A percentile compares a stretch with the other conserved stretches of the same genome.
These are phyloP conservation scores for Urtica urens DNA, from an alignment of 306 rosid species.

Conservation along the genomic window DNA sequence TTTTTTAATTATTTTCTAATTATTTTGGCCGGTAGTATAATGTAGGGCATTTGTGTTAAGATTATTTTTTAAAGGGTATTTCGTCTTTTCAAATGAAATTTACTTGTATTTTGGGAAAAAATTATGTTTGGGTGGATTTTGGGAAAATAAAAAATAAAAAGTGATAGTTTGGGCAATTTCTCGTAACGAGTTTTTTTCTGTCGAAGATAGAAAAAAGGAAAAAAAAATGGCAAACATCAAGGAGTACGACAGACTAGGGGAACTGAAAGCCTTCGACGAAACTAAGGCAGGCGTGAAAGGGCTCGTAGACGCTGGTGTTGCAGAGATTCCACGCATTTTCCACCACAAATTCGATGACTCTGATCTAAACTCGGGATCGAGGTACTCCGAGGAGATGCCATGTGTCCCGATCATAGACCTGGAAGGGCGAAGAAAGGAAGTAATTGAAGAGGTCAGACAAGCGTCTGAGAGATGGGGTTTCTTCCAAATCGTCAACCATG, in stretches of 20 bases:
- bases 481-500: constrained; percentile 35
- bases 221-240: not conserved
- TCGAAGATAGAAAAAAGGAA: too few relatives aligned
- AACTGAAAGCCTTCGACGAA: constrained; percentile 10
- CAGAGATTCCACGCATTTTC: constrained; percentile 18
- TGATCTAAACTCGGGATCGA: not conserved
- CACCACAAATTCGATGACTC: not conserved
- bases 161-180: too few relatives aligned
- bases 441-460: constrained; percentile 13
- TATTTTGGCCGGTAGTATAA: too few relatives aligned
- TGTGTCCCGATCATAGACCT: constrained; percentile 37
- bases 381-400: not conserved
- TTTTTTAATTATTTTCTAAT: too few relatives aligned
- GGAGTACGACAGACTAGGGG: constrained; percentile 11
- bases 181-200: too few relatives aligned
- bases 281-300: constrained; percentile 32
- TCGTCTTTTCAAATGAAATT: too few relatives aligned
- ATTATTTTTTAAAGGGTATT: too few relatives aligned
- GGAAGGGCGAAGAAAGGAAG: constrained; percentile 4
- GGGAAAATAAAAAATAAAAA: too few relatives aligned
- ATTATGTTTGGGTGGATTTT: too few relatives aligned
- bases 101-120: too few relatives aligned
- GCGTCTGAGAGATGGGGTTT: constrained; percentile 32
- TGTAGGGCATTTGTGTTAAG: too few relatives aligned
- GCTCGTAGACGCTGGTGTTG: not conserved